Conservation (phyloP, 2,329 filamentous ascomycete genomes). For the Leptographium wingfieldii region DNA sequence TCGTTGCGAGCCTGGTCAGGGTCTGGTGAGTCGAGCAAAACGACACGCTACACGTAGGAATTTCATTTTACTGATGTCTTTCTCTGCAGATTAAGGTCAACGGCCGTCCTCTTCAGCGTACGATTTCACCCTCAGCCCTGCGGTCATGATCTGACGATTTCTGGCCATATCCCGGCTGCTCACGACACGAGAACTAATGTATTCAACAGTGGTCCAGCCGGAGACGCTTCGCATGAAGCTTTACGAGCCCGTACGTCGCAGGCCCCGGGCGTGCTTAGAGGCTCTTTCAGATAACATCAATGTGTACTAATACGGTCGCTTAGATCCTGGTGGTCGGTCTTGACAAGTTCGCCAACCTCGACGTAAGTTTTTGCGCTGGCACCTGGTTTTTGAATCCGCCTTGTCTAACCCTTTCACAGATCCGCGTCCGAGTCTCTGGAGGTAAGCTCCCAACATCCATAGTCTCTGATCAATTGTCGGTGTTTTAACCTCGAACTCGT, state of each 20-base stretch:
- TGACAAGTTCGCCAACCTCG: slow-evolving; percentile 64
- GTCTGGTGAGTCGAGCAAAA: slow-evolving; percentile 42
- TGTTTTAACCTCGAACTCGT: slow-evolving; percentile 1
- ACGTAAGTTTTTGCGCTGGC: slow-evolving; percentile 26
- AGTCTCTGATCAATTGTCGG: no score
- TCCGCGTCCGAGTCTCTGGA: slow-evolving; percentile 89
- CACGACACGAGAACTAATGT: slow-evolving; percentile 1
- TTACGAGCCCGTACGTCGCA: slow-evolving; percentile 69
- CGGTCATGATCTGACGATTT: neutral
- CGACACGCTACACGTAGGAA: no score
- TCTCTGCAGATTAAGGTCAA: slow-evolving; percentile 67
- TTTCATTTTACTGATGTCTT: neutral
- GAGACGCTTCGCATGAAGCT: slow-evolving; percentile 40
- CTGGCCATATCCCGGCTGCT: neutral
- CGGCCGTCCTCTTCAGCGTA: slow-evolving; percentile 64
- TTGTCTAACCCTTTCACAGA: slow-evolving; percentile 23
- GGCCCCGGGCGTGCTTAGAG: slow-evolving; percentile 15
- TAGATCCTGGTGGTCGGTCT: slow-evolving; percentile 79
- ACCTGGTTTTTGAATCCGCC: neutral
- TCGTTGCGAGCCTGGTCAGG: slow-evolving; percentile 61
- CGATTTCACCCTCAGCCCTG: neutral
- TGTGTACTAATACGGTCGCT: neutral
- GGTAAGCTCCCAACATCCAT: slow-evolving; percentile 41
- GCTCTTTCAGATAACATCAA: neutral
- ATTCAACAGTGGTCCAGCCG: slow-evolving; percentile 12